Evolutionary conservation across 2,329 filamentous ascomycete species (phyloP), one percentile per base, ranked within the genome.

Genomic region (Chaetoscypha palmicola): DNA sequence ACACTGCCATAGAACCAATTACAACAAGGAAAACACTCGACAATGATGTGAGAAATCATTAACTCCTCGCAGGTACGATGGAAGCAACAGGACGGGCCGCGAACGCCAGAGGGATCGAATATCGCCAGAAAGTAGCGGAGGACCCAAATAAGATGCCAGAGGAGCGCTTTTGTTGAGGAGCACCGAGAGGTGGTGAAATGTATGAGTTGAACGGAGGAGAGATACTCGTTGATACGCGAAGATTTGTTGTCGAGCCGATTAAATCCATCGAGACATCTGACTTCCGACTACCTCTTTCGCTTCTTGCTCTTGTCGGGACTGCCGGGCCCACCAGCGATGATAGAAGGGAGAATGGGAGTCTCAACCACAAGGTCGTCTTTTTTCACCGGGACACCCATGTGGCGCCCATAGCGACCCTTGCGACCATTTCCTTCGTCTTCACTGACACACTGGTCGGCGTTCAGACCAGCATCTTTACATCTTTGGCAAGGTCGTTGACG

Each of bases 361-460:
- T 64, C 58, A 23, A 59, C 51, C 20, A 61, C 54, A n/a, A 69
- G 55, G 21, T 81, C 77, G 24, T 76, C 71, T 47, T 75, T 75
- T 62, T 75, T 75, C 58, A 80, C 70, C 41, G 79, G 77, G 30
- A 83, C 79, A 46, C 79, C 79, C 79, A 83, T 83, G 62, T 83
- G 79, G 51, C 79, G 76, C 56, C 79, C 79, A 62, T 96, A 97
- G 46, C 92, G 83, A 51, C 92, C 92, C 67, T 96, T 97, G 60
- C 92, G 85, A 52, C 91, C 92, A 64, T 97, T 97, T 52, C 89
- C 89, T 67, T 98, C 92, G 58, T 98, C 92, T 66, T 98, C 92
- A 65, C 90, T 96, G 66, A 98, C 80, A 66, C 92, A 98, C 52
- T 91, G 87, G 55, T 97, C 92, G 47, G 88, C 81, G 45, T 86